Base-by-base conservation (phyloP, 306 rosid genomes). In the Trifolium subterraneum region DNA sequence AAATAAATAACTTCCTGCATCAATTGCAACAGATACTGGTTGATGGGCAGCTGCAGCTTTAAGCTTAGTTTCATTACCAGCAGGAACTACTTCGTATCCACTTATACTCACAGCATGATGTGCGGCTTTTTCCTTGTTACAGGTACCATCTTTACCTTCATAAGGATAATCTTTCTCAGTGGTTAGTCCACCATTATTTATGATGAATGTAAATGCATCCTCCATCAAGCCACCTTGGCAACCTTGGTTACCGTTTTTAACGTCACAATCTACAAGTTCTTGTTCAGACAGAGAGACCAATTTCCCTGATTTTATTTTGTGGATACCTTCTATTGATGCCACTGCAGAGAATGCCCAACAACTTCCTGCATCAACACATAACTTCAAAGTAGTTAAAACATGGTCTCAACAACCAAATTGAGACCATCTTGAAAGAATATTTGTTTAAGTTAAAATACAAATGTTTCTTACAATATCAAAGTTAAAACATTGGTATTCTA, bases 281-380 rank as follows among this genome's bases (percentile, higher is more conserved):
- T 89, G 96, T 72, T 87, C 93, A 7, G 96, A 87, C 5, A 90
- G 84, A 63, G 96, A 84, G 16, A 83, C 64, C 73, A 93, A 72
- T 6, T 82, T 71, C 6, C 92, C 92, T 13, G 86, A 73, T 74
- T 87, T 81, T 67, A 93, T 89, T 78, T 90, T 3, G 84, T 84
- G 80, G 73, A 93, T 74, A 69, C 97, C 90, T 88, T 93, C 97
- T 35, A 93, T 86, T 16, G 97, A 92, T 66, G 96, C 93, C 56
- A 88, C 93, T 1, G 93, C 82, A 23, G 93, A 82, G 81, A 93
- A 90, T 68, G 98, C 98, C 96, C 98, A 90, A 78, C 98, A 90
- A 65, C 88, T 76, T 71, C 93, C 92, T 90, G 84, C 52, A 70
- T 72, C 64, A 70, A 39, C 64, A 27, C 41, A 64, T 23, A 50